phyloP scores from a whole-genome alignment of 768 basidiomycete species.

The Podaxis sp. region DNA sequence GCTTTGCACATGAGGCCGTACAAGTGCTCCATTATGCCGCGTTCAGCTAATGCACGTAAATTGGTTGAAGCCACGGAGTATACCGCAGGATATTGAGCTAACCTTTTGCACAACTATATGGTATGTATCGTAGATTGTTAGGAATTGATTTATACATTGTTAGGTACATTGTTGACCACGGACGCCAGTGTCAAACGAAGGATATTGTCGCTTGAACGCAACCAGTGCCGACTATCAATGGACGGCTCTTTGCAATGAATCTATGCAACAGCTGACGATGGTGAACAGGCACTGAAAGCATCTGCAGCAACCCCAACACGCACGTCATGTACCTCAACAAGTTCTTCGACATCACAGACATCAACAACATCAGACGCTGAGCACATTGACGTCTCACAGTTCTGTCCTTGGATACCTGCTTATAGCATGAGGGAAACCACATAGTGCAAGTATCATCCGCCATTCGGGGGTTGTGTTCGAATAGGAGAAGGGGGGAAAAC shows the following conservation, averaged over 20 bases:
- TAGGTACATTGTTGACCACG: not conserved
- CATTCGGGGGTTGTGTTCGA: slow-evolving; percentile 85
- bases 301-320: not conserved
- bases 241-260: not conserved
- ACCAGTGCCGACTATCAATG: not conserved
- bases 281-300: not conserved
- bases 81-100: not conserved
- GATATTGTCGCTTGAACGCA: not conserved
- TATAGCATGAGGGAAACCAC: slow-evolving; percentile 53
- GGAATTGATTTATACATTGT: not conserved
- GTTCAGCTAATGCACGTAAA: not conserved
- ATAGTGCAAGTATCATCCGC: slow-evolving; percentile 74
- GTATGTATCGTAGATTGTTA: not conserved
- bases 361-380: slow-evolving; percentile 40
- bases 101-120: not conserved
- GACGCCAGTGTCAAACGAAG: not conserved
- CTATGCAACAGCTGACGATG: not conserved
- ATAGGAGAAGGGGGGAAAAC: slow-evolving; percentile 72
- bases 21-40: slow-evolving; percentile 6
- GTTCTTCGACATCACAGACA: slow-evolving; percentile 15
- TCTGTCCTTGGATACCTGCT: slow-evolving; percentile 87
- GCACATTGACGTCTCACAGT: slow-evolving; percentile 72
- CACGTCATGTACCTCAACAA: slow-evolving; percentile 19
- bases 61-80: slow-evolving; percentile 5
- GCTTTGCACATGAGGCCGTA: slow-evolving; percentile 1